Evolutionary conservation across 257 asterid genomes (phyloP).

Genomic region (Solanum infundibuliforme): DNA sequence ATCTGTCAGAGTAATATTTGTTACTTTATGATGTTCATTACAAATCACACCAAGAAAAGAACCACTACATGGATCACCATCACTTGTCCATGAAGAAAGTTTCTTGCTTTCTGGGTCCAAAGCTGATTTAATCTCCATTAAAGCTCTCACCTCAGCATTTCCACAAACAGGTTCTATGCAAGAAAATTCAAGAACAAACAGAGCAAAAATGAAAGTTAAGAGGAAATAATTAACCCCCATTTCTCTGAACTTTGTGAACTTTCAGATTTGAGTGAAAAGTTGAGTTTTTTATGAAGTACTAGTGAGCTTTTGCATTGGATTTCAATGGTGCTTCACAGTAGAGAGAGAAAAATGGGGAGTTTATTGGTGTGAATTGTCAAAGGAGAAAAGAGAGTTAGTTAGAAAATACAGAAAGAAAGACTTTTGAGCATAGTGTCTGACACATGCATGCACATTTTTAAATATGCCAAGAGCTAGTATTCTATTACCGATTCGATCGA

Average conservation of each 20-base stretch:
- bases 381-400: background rate
- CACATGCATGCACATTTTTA: background rate
- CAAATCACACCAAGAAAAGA: slow-evolving; percentile 72
- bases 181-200: slow-evolving; percentile 19
- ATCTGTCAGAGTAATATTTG: slow-evolving; percentile 52
- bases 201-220: slow-evolving; percentile 8
- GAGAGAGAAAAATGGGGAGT: background rate
- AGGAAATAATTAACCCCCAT: slow-evolving; percentile 20
- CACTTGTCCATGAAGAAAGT: slow-evolving; percentile 56
- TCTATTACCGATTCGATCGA: background rate
- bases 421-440: background rate
- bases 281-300: background rate
- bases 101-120: slow-evolving; percentile 60
- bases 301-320: background rate
- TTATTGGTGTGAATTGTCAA: background rate
- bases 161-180: slow-evolving; percentile 17
- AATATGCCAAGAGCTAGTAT: background rate
- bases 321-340: background rate
- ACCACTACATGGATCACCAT: slow-evolving; percentile 76
- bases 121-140: slow-evolving; percentile 68
- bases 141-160: slow-evolving; percentile 64
- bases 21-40: slow-evolving; percentile 74
- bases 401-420: background rate
- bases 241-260: slow-evolving; percentile 8
- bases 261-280: background rate